Evolutionary conservation across 176 grass and related monocot species (phyloP), one percentile per base, ranked within the genome.

Genomic region (Phoenix dactylifera): DNA sequence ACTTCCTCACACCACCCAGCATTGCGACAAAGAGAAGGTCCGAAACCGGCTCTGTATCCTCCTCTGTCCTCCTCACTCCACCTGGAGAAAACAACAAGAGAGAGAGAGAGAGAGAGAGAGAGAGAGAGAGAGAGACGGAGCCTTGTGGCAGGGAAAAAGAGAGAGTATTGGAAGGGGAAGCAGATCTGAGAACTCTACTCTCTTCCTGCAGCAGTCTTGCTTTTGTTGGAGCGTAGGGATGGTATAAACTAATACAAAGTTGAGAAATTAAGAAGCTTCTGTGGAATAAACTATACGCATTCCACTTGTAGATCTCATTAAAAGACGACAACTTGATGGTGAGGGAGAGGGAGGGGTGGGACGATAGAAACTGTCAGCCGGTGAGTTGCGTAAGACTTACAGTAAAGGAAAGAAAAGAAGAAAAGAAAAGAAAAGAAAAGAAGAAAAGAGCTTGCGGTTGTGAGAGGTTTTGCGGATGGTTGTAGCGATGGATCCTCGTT

Each of bases 231-330:
- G 50, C 3, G 14, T 50, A 69, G 69, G 53, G 20, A 20, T 20
- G 58, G 57, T 64, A 66, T 72, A 79, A 79, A 67, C 50, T 79
- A 72, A 51, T 73, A 24, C 12, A 49, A 65, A 72, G 62, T 74
- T 62, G 15, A 55, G 62, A 59, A 69, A n/a, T 63, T 69, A 55
- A 62, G 77, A 74, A 80, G 26, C 63, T 80, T 80, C 56, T 52
- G 62, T 57, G 28, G 20, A 58, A 80, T 68, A 60, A 35, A 78
- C 49, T 50, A 65, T 16, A 49, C 9, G 50, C 28, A 23, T 58
- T 70, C 28, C 63, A 63, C 63, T 70, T 77, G 6, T 22, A 48
- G 35, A 12, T 15, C 50, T 18, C 57, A 29, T 55, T 28, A 20
- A 76, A 59, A 53, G 16, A 7, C 22, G 35, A 39, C 15, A 50